A percentile compares a stretch with the other conserved stretches of the same genome.
phyloP scores from a whole-genome alignment of 1,284 basidiomycete species.

The Porogramme epimiltina region DNA sequence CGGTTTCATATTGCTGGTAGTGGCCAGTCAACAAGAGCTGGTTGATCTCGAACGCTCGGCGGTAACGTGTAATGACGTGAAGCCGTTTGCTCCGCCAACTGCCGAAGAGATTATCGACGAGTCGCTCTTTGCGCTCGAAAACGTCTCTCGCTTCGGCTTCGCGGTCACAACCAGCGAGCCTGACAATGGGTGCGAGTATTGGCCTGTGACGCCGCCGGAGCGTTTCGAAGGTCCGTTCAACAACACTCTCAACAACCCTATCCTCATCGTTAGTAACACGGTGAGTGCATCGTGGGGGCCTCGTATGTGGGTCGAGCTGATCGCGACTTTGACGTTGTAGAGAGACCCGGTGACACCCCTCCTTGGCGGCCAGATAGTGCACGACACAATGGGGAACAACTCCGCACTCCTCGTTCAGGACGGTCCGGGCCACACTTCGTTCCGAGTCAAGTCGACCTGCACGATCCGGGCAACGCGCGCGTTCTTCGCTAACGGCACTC shows the following conservation, averaged over 20 bases:
- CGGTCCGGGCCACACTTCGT: conserved; percentile 28
- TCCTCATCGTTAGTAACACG: conserved; percentile 32
- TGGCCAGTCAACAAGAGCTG: conserved; percentile 9
- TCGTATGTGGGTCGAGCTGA: background rate
- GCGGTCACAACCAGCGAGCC: conserved; percentile 24
- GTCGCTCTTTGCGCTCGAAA: conserved; percentile 19
- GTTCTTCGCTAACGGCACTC: conserved; percentile 30
- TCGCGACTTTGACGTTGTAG: background rate
- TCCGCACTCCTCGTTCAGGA: conserved; percentile 28
- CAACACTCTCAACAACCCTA: conserved; percentile 28
- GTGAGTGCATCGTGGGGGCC: conserved; percentile 9
- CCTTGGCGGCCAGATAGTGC: conserved; percentile 19
- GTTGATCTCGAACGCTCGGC: conserved; percentile 26
- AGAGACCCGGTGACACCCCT: conserved; percentile 32
- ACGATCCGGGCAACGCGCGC: conserved; percentile 16
- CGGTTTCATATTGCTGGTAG: conserved; percentile 22
- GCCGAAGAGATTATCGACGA: conserved; percentile 27
- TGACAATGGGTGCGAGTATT: conserved; percentile 28
- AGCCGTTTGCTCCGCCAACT: conserved; percentile 20
- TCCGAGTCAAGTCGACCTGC: conserved; percentile 26
- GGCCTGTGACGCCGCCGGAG: conserved; percentile 25
- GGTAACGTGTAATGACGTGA: conserved; percentile 30
- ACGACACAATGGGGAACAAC: conserved; percentile 25
- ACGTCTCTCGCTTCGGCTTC: conserved; percentile 25
- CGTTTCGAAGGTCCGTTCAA: conserved; percentile 33